Evolutionary conservation across 345 rosid species (phyloP).

Genomic region (Balakata baccata): DNA sequence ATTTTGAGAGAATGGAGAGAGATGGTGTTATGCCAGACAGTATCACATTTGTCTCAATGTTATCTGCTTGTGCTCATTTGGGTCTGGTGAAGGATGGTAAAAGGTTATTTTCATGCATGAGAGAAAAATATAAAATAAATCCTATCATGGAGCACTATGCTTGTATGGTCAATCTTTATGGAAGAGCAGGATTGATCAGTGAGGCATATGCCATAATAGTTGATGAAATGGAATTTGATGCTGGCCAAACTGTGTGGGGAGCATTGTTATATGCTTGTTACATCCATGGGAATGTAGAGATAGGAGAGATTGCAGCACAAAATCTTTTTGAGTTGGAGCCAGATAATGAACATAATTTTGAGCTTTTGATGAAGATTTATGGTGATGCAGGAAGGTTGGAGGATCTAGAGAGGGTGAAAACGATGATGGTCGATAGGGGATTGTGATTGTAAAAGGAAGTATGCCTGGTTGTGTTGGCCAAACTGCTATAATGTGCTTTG

Average conservation of each 20-base stretch:
- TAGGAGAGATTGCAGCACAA: conserved; percentile 66
- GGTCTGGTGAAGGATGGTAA: conserved; percentile 69
- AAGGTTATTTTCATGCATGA: conserved; percentile 53
- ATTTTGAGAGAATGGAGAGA: conserved; percentile 60
- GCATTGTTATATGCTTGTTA: conserved; percentile 72
- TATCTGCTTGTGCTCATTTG: conserved; percentile 67
- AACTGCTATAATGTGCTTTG: neutral
- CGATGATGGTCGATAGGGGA: conserved; percentile 70
- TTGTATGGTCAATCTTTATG: conserved; percentile 78
- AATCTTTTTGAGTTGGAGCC: conserved; percentile 77
- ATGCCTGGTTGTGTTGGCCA: neutral
- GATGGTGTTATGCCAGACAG: conserved; percentile 45
- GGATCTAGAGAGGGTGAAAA: conserved; percentile 51
- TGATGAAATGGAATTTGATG: conserved; percentile 57
- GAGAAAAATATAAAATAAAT: conserved; percentile 37
- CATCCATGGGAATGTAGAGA: conserved; percentile 53
- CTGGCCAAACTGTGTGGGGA: conserved; percentile 87
- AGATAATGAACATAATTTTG: conserved; percentile 70
- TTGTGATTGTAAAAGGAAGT: conserved; percentile 20
- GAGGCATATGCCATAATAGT: conserved; percentile 58
- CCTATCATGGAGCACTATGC: conserved; percentile 75
- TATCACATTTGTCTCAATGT: conserved; percentile 71
- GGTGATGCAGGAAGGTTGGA: conserved; percentile 26
- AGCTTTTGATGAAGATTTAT: conserved; percentile 66
- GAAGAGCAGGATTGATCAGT: conserved; percentile 58